Base-by-base conservation (phyloP, 805 yeast species). In the Isabelozyma gotoi region DNA sequence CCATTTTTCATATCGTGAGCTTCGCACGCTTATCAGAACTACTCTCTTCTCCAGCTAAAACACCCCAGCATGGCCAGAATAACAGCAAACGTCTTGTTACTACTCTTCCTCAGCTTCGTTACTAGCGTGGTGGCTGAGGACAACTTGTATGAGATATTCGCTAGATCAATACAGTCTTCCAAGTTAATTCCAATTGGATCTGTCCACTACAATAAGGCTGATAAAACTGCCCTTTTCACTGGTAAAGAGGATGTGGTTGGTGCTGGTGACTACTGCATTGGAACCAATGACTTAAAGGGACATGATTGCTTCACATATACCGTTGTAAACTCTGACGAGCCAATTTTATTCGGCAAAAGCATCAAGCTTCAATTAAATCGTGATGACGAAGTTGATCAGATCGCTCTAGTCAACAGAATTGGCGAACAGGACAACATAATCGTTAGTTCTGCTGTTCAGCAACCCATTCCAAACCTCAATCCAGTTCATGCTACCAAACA, bases 281-380 rank as follows among this genome's bases (percentile, higher is more conserved):
- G 74, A 10, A 66, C 74, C 18, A 44, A 50, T 5, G 68, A 62
- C 40, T 34, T 67, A 5, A 44, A 50, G 5, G 45, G 52, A 41
- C 56, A 57, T 21, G 65, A 57, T n/a, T 71, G 76, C 41, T 67
- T 71, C 43, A 44, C 59, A 5, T 59, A 52, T 19, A 44, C 36
- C 8, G 36, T 15, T 8, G n/a, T 45, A 19, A 19, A 41, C 29
- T 33, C 32, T 15, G 19, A 29, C 7, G 43, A 36, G 7, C 21
- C 27, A 2, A 32, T 19, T 8, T 21, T 21, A 7, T 16, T 11
- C 1, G 41, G 41, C 8, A 15, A 17, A 16, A 34, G 47, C 16
- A 34, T 40, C 31, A 17, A 36, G 14, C 12, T 36, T 12, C 39
- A 36, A 24, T 24, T 36, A 7, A 8, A 19, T n/a, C 8, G 14